Conservation (phyloP, 306 rosid genomes). For the Vigna angularis region DNA sequence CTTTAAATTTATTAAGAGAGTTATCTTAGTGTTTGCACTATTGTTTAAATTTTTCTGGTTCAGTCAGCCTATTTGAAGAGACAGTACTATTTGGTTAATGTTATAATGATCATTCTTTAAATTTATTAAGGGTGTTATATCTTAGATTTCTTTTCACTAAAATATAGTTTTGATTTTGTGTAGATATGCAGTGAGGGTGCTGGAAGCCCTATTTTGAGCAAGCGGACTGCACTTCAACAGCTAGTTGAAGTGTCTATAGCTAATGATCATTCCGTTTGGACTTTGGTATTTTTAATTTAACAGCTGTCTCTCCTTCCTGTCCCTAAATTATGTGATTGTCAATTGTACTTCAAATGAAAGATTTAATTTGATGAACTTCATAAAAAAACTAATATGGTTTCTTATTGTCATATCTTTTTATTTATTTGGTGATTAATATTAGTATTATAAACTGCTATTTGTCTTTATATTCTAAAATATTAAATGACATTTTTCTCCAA, state of each 20-base stretch:
- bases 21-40: background rate
- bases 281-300: slow-evolving; percentile 63
- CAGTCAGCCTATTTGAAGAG: background rate
- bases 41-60: slow-evolving; percentile 32
- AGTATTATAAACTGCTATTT: slow-evolving; percentile 19
- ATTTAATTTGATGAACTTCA: slow-evolving; percentile 11
- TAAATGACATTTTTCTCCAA: background rate
- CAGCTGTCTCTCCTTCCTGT: slow-evolving; percentile 30
- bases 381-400: slow-evolving; percentile 6
- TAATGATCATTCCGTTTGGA: slow-evolving; percentile 85
- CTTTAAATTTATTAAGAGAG: background rate
- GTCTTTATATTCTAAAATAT: slow-evolving; percentile 9
- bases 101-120: slow-evolving; percentile 10
- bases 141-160: slow-evolving; percentile 35
- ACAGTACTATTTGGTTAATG: background rate
- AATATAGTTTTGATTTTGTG: slow-evolving; percentile 36
- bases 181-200: slow-evolving; percentile 77
- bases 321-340: slow-evolving; percentile 7
- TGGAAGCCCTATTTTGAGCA: slow-evolving; percentile 71
- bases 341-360: slow-evolving; percentile 29
- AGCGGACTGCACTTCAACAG: slow-evolving; percentile 80
- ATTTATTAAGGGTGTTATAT: background rate
- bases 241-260: slow-evolving; percentile 76
- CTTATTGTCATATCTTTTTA: background rate
- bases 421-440: slow-evolving; percentile 24